Evolutionary conservation across 164 flowering plant species (phyloP).

Genomic region (Piper betle): DNA sequence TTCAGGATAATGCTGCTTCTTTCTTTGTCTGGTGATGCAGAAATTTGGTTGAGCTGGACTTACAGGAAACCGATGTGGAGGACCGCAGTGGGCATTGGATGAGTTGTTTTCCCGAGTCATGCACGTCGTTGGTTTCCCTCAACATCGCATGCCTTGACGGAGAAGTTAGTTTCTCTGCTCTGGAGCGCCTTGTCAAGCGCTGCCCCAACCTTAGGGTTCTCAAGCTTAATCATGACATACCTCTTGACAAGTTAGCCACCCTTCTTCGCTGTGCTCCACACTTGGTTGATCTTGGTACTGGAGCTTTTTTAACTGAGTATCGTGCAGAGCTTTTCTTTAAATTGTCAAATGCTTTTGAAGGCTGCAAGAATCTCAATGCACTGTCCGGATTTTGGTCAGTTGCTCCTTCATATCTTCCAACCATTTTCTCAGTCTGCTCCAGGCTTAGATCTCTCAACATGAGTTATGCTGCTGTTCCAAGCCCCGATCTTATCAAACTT

Average conservation of each 20-base stretch:
- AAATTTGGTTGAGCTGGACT: constrained; percentile 63
- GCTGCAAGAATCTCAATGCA: constrained; percentile 56
- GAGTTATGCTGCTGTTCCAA: constrained; percentile 55
- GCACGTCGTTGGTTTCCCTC: constrained; percentile 67
- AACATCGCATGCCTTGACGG: constrained; percentile 57
- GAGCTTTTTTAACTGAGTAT: constrained; percentile 49
- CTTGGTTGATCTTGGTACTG: constrained; percentile 77
- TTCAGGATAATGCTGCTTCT: too few species aligned
- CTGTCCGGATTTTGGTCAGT: constrained; percentile 94
- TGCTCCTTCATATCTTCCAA: constrained; percentile 47
- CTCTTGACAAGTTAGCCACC: constrained; percentile 59
- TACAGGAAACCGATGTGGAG: constrained; percentile 80
- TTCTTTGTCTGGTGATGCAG: constrained; percentile 23
- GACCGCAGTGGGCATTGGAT: constrained; percentile 83
- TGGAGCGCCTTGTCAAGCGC: constrained; percentile 72
- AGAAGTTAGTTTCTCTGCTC: constrained; percentile 59
- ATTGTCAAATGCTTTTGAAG: constrained; percentile 46
- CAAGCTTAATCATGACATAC: constrained; percentile 64
- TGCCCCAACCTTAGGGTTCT: constrained; percentile 67
- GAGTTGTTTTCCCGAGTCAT: constrained; percentile 62
- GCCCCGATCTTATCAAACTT: constrained; percentile 52
- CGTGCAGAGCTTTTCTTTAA: constrained; percentile 45
- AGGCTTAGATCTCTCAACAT: constrained; percentile 62
- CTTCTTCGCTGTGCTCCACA: constrained; percentile 62
- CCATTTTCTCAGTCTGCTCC: constrained; percentile 45